Percentiles rank a stretch among this genome's conserved stretches.
These are phyloP conservation scores for Leptomonas pyrrhocoris DNA, from an alignment of 208 protist species.

Conservation along the genomic window DNA sequence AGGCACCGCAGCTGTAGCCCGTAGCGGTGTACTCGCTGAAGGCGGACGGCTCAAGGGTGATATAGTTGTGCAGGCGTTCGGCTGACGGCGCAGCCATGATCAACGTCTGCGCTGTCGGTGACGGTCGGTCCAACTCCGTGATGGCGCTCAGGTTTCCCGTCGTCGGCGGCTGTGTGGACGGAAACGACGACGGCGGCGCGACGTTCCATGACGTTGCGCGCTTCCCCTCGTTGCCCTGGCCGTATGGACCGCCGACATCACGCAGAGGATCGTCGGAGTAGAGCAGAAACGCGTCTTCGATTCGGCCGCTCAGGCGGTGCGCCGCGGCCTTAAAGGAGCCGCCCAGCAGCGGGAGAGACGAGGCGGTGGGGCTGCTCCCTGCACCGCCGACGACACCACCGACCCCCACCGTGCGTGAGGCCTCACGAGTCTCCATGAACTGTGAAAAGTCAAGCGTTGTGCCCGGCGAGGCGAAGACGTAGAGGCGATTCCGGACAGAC, in stretches of 20 bases:
- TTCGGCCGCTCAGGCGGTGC: slow-evolving; percentile 6
- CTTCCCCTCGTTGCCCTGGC: neutral
- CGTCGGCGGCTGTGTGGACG: neutral
- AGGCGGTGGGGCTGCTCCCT: neutral
- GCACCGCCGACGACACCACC: neutral
- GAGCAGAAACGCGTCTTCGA: slow-evolving; percentile 21
- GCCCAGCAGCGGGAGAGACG: neutral
- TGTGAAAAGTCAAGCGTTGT: slow-evolving; percentile 19
- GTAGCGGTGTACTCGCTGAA: neutral
- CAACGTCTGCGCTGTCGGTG: too few relatives aligned
- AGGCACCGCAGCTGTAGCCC: neutral
- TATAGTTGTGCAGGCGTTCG: slow-evolving; percentile 3
- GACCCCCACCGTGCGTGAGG: neutral
- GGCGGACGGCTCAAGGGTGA: slow-evolving; percentile 1
- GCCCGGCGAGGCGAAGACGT: slow-evolving; percentile 38
- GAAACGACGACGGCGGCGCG: neutral
- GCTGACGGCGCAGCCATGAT: neutral
- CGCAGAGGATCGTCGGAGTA: neutral
- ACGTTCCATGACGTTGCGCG: neutral
- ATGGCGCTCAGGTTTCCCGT: neutral
- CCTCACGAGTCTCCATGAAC: slow-evolving; percentile 7
- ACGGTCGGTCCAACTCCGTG: too few relatives aligned
- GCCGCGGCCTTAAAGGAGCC: slow-evolving; percentile 3
- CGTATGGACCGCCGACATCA: neutral
- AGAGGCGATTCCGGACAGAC: slow-evolving; percentile 36